These are phyloP conservation scores for Debaryomyces robertsiae DNA, from an alignment of 1,139 yeast genomes.

Conservation along the genomic window DNA sequence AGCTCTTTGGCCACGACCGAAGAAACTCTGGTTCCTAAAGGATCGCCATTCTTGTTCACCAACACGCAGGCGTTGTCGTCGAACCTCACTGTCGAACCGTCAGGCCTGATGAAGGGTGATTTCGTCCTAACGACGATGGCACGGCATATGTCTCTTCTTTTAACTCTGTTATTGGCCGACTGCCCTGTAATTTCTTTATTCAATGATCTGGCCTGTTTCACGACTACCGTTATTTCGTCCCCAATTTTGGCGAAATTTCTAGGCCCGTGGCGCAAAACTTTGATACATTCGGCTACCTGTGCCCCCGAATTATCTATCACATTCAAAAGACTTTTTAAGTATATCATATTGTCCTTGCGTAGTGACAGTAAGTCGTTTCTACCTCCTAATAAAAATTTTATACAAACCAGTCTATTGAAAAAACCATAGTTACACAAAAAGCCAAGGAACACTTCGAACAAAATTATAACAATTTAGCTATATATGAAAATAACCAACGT, in stretches of 20 bases:
- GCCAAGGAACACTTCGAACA: no score
- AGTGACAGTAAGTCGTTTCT: no score
- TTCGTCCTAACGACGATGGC: constrained; percentile 95
- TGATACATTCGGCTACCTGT: constrained; percentile 91
- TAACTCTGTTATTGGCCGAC: constrained; percentile 75
- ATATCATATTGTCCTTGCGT: constrained; percentile 59
- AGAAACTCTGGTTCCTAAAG: constrained; percentile 90
- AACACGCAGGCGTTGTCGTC: constrained; percentile 98
- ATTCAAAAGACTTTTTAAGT: constrained; percentile 82
- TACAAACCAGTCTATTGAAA: neutral
- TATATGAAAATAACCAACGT: constrained; percentile 1
- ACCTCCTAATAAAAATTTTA: constrained; percentile 8
- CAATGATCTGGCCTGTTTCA: constrained; percentile 84
- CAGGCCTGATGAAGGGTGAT: constrained; percentile 81
- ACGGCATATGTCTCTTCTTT: constrained; percentile 93
- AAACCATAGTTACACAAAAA: constrained; percentile 5
- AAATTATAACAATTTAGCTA: neutral
- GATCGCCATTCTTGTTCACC: constrained; percentile 89
- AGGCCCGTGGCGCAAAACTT: constrained; percentile 88
- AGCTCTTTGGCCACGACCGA: constrained; percentile 93
- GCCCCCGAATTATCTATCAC: constrained; percentile 97
- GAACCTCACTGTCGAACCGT: constrained; percentile 84
- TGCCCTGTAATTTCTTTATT: constrained; percentile 66
- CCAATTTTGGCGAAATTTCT: constrained; percentile 82
- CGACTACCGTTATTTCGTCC: constrained; percentile 92